Conservation (phyloP, 148 eudicot species). For the Pouteria glomerata region DNA sequence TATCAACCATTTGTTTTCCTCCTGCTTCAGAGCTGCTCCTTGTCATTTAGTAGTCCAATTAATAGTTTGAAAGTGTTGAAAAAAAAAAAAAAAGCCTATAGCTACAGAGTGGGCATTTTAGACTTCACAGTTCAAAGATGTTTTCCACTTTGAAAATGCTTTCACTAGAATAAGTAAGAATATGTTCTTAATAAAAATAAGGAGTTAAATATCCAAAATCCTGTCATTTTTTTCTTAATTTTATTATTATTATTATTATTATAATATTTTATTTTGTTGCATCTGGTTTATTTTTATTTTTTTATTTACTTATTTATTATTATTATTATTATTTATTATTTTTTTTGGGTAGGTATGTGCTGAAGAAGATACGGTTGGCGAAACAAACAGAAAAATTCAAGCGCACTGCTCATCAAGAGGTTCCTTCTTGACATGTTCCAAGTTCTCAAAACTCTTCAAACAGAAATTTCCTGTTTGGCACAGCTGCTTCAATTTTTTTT, state of each 20-base stretch:
- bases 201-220: not conserved
- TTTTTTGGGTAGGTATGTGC: slow-evolving; percentile 52
- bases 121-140: not conserved
- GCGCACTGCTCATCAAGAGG: slow-evolving; percentile 81
- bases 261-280: no score
- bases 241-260: no score
- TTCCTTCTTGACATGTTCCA: slow-evolving; percentile 5
- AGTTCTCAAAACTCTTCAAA: not conserved
- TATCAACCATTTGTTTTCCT: not conserved
- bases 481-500: not conserved
- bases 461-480: not conserved
- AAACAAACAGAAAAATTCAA: slow-evolving; percentile 70
- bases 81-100: not conserved
- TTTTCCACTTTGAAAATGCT: not conserved
- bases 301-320: no score
- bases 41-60: not conserved
- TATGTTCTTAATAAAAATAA: not conserved
- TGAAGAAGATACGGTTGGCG: slow-evolving; percentile 73
- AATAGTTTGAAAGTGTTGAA: no score
- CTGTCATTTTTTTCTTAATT: no score
- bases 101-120: not conserved
- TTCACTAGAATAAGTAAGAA: not conserved
- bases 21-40: not conserved
- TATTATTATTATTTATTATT: no score
- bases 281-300: not conserved